Base-by-base conservation (phyloP, 2,329 filamentous ascomycete genomes). In the Thelonectria rubi region DNA sequence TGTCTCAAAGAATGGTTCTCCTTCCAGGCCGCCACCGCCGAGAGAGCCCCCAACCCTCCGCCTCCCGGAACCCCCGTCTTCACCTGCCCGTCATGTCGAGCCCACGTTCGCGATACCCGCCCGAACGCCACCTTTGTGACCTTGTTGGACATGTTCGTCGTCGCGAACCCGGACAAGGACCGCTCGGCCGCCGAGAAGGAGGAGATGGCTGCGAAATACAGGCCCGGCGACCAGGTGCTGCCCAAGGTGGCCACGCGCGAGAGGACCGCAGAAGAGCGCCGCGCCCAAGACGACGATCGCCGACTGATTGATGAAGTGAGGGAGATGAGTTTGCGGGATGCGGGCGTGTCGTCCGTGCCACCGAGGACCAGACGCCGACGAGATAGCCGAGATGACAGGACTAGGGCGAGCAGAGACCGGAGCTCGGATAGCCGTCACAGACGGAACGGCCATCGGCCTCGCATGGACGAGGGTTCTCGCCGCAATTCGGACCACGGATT, bases 1-100 rank as follows among this genome's bases (percentile, higher is more conserved):
- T 99, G 95, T 75, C 78, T 98, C 61, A 97, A 97, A 77, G 93
- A 97, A 81, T 99, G 95, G 95, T 99, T 98, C 75, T 81, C 83
- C 65, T 95, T 88, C 77, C 93, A 97, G 76, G 88, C 89, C 39
- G 81, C 83, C 30, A 82, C 83, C 14, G 85, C 84, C 45, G 85
- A 84, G 65, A 79, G 77, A 60, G 78, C 79, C 2, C 84, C 83
- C 12, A 78, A 78, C 11, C 79, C 82, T 43, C 82, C 86, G 65
- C 69, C 81, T 55, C 73, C 83, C 68, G 72, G 84, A 70, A 63
- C 81, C 71, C 69, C 78, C 65, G 74, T 85, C 73, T 97, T 93
- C 76, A 97, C 93, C 47, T 99, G 95, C 79, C 95, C 95, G 42
- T 91, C 93, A 79, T 99, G 95, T 79, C 92, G 95, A 67, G 92